A percentile compares a stretch with the other conserved stretches of the same genome.
Evolutionary conservation across 192 early-diverging fungal species (phyloP).

Genomic region (Helicostylum pulchrum): DNA sequence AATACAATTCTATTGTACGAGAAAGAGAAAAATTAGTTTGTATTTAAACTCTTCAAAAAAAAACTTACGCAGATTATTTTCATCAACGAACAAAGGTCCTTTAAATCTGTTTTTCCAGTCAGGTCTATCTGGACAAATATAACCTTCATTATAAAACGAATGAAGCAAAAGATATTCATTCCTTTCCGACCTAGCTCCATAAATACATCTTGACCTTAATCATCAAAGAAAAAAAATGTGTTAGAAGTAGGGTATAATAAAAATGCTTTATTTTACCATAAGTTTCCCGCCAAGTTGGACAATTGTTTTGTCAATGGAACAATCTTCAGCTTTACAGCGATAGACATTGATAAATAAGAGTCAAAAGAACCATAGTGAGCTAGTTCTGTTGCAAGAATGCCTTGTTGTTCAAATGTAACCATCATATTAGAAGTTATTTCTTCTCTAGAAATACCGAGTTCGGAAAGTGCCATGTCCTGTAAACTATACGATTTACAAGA

Average conservation of each 20-base stretch:
- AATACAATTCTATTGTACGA: slow-evolving; percentile 23
- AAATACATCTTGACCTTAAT: slow-evolving; percentile 68
- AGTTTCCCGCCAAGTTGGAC: slow-evolving; percentile 88
- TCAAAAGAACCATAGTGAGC: slow-evolving; percentile 83
- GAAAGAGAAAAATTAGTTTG: not conserved
- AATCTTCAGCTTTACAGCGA: slow-evolving; percentile 87
- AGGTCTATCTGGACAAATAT: slow-evolving; percentile 85
- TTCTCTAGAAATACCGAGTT: slow-evolving; percentile 74
- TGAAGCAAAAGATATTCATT: slow-evolving; percentile 96
- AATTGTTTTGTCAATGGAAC: slow-evolving; percentile 90
- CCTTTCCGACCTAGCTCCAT: slow-evolving; percentile 87
- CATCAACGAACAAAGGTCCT: no score
- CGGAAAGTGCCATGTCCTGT: slow-evolving; percentile 67
- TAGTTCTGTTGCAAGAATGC: slow-evolving; percentile 60
- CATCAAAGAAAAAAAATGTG: not conserved
- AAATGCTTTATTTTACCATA: slow-evolving; percentile 63
- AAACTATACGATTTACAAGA: slow-evolving; percentile 83
- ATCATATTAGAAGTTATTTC: slow-evolving; percentile 84
- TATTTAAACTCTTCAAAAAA: no score
- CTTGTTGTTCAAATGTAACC: slow-evolving; percentile 59
- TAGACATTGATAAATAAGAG: slow-evolving; percentile 66
- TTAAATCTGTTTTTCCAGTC: not conserved
- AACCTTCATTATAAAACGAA: slow-evolving; percentile 90
- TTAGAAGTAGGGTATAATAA: not conserved
- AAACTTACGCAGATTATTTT: not conserved